Evolutionary conservation across 176 grass and related monocot species (phyloP).

Genomic region (Oryza brachyantha): DNA sequence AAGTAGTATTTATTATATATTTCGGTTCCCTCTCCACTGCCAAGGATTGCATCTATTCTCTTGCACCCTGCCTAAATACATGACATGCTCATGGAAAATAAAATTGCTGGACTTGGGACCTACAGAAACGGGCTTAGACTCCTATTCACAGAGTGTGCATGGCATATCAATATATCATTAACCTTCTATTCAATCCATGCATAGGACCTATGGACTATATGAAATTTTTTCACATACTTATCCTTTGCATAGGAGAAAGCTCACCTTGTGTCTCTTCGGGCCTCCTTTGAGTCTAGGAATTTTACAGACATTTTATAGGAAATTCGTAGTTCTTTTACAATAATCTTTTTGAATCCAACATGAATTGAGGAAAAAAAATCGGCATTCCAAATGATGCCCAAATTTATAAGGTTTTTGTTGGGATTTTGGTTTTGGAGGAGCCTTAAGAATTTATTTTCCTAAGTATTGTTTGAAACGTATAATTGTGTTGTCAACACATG

Average conservation of each 20-base stretch:
- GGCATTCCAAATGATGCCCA: background rate
- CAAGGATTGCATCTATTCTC: conserved; percentile 69
- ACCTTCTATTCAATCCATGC: background rate
- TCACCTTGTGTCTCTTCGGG: background rate
- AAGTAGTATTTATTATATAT: conserved; percentile 33
- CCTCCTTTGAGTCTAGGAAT: background rate
- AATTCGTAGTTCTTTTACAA: background rate
- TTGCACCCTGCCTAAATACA: conserved; percentile 28
- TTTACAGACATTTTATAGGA: background rate
- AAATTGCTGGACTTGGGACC: background rate
- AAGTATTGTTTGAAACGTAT: background rate
- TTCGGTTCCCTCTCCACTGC: conserved; percentile 57
- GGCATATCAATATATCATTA: too few species aligned
- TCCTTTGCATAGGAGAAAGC: background rate
- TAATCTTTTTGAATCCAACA: background rate
- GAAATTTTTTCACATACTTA: background rate
- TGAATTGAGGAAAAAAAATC: background rate
- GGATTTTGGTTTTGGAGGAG: background rate
- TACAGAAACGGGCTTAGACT: background rate
- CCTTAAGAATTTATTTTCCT: background rate
- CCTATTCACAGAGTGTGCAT: too few species aligned
- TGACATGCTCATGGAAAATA: background rate
- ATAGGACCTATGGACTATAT: background rate
- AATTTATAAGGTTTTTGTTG: background rate
- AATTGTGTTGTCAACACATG: background rate